Conservation (phyloP, 2,329 filamentous ascomycete genomes). For the Neurospora sp. region DNA sequence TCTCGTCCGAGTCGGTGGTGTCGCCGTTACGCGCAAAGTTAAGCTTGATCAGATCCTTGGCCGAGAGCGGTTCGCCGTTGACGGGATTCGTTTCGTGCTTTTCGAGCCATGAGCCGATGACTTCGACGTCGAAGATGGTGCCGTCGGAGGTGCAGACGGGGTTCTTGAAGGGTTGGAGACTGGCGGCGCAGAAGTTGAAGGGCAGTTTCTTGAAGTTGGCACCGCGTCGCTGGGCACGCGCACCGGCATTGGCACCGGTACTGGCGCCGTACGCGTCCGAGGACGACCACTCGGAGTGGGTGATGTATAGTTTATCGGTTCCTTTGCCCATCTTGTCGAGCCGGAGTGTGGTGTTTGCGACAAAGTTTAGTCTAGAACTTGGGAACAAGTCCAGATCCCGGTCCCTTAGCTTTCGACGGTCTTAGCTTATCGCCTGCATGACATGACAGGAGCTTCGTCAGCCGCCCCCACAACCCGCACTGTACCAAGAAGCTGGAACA, state of each 20-base stretch:
- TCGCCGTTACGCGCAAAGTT: slow-evolving; percentile 89
- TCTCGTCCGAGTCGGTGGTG: slow-evolving; percentile 39
- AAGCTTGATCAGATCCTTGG: slow-evolving; percentile 78
- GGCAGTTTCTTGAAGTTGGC: slow-evolving; percentile 78
- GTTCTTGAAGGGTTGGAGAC: slow-evolving; percentile 87
- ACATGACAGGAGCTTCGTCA: not conserved
- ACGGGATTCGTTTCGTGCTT: slow-evolving; percentile 91
- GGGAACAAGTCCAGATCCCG: not conserved
- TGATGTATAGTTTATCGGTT: slow-evolving; percentile 62
- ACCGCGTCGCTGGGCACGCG: slow-evolving; percentile 37
- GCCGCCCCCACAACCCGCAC: not conserved
- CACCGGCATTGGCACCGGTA: slow-evolving; percentile 58
- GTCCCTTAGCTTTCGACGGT: not conserved
- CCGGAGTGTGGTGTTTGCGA: not conserved
- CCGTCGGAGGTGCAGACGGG: slow-evolving; percentile 85
- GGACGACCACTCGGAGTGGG: slow-evolving; percentile 95
- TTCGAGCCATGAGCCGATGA: slow-evolving; percentile 88
- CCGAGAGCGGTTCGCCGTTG: slow-evolving; percentile 67
- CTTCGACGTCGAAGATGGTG: slow-evolving; percentile 89
- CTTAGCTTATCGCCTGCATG: not conserved
- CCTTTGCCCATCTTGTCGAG: slow-evolving; percentile 35
- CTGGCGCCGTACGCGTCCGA: slow-evolving; percentile 80
- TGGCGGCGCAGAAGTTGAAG: slow-evolving; percentile 96
- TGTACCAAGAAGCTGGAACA: not conserved
- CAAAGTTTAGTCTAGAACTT: not conserved